Conservation (phyloP, 352 stramenopile species). For the Globisporangium camurandrum region DNA sequence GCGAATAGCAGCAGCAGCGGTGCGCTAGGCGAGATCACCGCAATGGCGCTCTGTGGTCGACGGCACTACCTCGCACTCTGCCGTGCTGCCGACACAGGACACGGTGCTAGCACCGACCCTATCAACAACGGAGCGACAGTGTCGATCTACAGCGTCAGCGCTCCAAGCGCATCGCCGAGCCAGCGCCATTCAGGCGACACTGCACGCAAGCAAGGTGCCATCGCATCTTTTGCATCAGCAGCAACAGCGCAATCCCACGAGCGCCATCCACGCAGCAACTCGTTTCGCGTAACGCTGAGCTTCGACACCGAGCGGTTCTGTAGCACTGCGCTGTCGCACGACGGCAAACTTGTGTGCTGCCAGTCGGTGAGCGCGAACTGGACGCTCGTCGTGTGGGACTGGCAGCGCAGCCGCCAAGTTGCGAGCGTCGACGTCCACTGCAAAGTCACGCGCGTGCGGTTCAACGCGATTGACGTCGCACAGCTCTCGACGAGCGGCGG, state of each 20-base stretch:
- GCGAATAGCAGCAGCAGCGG: too few relatives aligned
- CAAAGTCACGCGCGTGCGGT: constrained; percentile 61
- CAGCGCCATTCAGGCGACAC: constrained; percentile 1
- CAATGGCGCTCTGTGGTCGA: constrained; percentile 58
- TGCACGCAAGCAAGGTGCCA: not conserved
- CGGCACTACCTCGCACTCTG: constrained; percentile 45
- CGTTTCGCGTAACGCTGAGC: constrained; percentile 40
- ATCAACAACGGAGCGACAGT: constrained; percentile 23
- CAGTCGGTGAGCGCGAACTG: constrained; percentile 46
- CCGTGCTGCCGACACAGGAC: constrained; percentile 22
- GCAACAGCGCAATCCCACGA: too few relatives aligned
- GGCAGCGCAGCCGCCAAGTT: constrained; percentile 55
- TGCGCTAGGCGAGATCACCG: constrained; percentile 54
- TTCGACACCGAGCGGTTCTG: constrained; percentile 48
- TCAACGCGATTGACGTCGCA: constrained; percentile 74
- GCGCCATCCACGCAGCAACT: too few relatives aligned
- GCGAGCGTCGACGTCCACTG: constrained; percentile 57
- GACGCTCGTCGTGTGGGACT: constrained; percentile 73
- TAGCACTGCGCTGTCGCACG: constrained; percentile 45
- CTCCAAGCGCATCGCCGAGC: not conserved
- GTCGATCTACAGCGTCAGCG: constrained; percentile 24
- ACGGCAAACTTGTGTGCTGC: constrained; percentile 59
- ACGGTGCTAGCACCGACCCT: not conserved
- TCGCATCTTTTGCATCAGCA: too few relatives aligned
- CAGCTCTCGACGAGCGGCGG: constrained; percentile 68